Evolutionary conservation across 75 land plant genomes (phyloP).

Genomic region (Pinus taeda): DNA sequence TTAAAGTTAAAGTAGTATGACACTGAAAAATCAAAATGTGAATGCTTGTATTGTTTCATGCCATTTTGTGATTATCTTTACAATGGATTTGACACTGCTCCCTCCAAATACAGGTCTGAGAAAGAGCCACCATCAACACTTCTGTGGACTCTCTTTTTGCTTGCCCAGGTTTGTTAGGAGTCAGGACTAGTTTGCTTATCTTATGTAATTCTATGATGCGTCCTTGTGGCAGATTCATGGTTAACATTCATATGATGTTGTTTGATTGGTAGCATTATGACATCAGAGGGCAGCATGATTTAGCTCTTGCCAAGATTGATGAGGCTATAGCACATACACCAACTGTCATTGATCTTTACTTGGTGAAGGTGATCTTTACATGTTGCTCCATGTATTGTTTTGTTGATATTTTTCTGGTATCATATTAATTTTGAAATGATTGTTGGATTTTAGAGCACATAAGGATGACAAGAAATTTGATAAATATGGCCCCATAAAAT

Average conservation of each 20-base stretch:
- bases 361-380: constrained; percentile 54
- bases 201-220: not conserved
- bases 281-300: constrained; percentile 60
- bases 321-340: constrained; percentile 97
- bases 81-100: not conserved
- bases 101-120: constrained; percentile 40
- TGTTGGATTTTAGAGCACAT: too few species aligned
- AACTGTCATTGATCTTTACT: constrained; percentile 93
- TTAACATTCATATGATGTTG: not conserved
- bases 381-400: not conserved
- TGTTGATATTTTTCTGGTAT: not conserved
- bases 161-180: constrained; percentile 73
- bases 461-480: too few species aligned
- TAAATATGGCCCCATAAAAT: too few species aligned
- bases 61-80: too few species aligned
- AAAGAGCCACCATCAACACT: constrained; percentile 94
- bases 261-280: constrained; percentile 88
- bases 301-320: constrained; percentile 81
- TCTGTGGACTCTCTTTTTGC: constrained; percentile 88
- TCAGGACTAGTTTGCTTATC: not conserved
- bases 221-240: not conserved
- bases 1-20: not conserved
- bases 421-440: not conserved
- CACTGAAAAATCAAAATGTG: not conserved
- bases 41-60: not conserved